These are phyloP conservation scores for Fusarium mundagurra DNA, from an alignment of 2,329 filamentous ascomycete species.

Conservation along the genomic window DNA sequence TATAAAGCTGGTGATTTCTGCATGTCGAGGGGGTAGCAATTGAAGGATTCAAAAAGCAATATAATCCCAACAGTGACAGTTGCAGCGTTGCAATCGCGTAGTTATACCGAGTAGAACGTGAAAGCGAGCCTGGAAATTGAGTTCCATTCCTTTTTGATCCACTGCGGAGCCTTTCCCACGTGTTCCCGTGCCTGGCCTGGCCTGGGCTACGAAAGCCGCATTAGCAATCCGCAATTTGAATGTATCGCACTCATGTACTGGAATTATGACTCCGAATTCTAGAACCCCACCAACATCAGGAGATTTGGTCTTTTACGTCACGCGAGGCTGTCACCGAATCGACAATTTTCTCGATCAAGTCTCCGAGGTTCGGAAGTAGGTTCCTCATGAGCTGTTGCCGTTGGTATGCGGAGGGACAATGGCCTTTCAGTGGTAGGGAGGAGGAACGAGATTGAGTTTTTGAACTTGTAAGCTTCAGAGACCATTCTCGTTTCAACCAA, in stretches of 20 bases:
- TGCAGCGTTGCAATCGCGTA: not conserved
- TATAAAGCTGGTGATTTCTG: not conserved
- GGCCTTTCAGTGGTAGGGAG: not conserved
- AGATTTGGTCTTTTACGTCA: constrained; percentile 6
- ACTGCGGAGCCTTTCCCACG: not conserved
- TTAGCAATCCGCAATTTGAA: not conserved
- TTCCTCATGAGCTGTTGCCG: not conserved
- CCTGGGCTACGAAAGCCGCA: not conserved
- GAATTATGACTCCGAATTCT: not conserved
- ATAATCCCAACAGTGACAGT: not conserved
- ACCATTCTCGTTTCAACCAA: not conserved
- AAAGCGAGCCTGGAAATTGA: constrained; percentile 1
- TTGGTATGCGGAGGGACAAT: no score
- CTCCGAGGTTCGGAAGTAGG: not conserved
- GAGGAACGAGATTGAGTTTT: not conserved
- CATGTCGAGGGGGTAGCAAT: not conserved
- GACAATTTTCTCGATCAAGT: not conserved
- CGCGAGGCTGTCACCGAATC: not conserved
- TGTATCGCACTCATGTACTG: not conserved
- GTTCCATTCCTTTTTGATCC: not conserved
- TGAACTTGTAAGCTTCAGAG: not conserved
- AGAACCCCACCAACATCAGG: constrained; percentile 14
- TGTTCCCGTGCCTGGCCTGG: not conserved
- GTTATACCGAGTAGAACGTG: not conserved
- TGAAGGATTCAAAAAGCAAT: not conserved